Conservation (phyloP, 306 rosid species). For the Cajanus cajan region DNA sequence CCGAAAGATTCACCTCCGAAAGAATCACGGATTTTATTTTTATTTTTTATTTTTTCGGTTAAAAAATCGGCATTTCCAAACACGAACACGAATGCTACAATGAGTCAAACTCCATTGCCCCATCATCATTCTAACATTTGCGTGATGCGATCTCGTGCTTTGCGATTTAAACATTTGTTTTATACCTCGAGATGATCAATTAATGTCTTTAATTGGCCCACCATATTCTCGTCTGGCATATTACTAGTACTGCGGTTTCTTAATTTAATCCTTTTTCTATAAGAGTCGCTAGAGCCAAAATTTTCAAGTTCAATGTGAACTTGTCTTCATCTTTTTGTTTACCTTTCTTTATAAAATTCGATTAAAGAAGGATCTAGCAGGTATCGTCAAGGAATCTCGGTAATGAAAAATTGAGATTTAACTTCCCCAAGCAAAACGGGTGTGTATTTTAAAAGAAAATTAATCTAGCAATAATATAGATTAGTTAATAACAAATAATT, state of each 20-base stretch:
- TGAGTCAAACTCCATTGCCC: slow-evolving; percentile 30
- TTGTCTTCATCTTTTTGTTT: neutral
- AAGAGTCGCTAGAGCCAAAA: neutral
- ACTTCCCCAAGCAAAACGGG: neutral
- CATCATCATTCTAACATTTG: neutral
- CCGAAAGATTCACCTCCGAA: slow-evolving; percentile 34
- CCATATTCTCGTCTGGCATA: neutral
- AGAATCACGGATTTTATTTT: slow-evolving; percentile 11
- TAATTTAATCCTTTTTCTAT: neutral
- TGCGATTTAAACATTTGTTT: slow-evolving; percentile 10
- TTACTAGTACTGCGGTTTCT: neutral
- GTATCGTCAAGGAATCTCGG: slow-evolving; percentile 1
- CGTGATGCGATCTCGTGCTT: slow-evolving; percentile 29
- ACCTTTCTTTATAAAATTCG: neutral
- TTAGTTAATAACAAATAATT: no score
- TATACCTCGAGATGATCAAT: slow-evolving; percentile 28
- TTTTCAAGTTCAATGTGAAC: slow-evolving; percentile 28
- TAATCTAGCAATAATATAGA: no score
- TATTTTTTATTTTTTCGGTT: neutral
- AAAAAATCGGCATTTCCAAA: slow-evolving; percentile 18
- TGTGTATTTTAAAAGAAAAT: neutral
- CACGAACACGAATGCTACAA: neutral
- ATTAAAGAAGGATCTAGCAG: neutral
- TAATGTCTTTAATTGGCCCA: neutral
- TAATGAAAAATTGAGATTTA: neutral